Evolutionary conservation across 1,284 basidiomycete genomes (phyloP), one percentile per base, ranked within the genome.

Genomic region (Ganoderma boninense): DNA sequence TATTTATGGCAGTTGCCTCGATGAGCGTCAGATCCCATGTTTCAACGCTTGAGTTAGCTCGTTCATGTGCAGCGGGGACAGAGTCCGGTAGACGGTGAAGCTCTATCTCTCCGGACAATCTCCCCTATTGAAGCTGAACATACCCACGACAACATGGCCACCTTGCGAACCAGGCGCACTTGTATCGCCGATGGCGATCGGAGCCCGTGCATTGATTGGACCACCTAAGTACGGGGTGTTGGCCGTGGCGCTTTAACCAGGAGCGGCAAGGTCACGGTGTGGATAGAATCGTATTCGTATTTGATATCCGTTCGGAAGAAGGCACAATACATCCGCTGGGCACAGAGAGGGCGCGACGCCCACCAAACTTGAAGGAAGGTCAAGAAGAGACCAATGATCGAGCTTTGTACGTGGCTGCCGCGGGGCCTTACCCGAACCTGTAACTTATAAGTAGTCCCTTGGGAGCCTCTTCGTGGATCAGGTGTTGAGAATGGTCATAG

Each of bases 91-190:
- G 32, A 40, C 35, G 40, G 29, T 29, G 29, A 57, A 35, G 26
- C 8, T 35, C 29, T 4, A 18, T 16, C 32, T 57, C 29, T 14
- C 57, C 35, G 35, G 18, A 40, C 18, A 60, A 60, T n/a, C 57
- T 60, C 23, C 35, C 56, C 32, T 18, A 60, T 38, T 13, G 35
- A 60, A 57, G 56, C 16, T 14, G 16, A 35, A 57, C 11, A 8
- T 57, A 11, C 56, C 26, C 57, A 40, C 40, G 20, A 60, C 11
- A n/a, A 18, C 54, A 8, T 29, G 29, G 54, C 29, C 29, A 57
- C 32, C 54, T 20, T 40, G 57, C 32, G 57, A 60, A 60, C 20
- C 10, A n/a, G 35, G 32, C 57, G 57, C 57, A 59, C 57, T 35
- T 35, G 32, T 10, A 20, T 35, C 57, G 57, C 57, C 20, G 10